Evolutionary conservation across 345 rosid species (phyloP).

Genomic region (Hirschfeldia incana): DNA sequence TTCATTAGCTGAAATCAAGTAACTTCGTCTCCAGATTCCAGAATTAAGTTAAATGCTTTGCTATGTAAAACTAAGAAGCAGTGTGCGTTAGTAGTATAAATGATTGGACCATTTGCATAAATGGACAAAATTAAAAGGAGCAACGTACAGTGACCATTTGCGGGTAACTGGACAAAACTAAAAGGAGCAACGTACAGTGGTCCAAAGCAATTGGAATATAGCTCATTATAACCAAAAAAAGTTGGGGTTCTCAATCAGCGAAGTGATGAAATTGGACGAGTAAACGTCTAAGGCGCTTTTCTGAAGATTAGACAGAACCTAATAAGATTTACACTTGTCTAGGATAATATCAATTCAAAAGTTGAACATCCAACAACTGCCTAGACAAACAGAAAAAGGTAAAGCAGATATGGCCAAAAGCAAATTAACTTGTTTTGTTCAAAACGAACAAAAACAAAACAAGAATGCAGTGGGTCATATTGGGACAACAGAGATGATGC

Average conservation of each 20-base stretch:
- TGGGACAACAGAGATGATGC: slow-evolving; percentile 21
- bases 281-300: slow-evolving; percentile 37
- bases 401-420: slow-evolving; percentile 29
- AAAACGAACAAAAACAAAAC: slow-evolving; percentile 18
- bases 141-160: not conserved
- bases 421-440: slow-evolving; percentile 24
- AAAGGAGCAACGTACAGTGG: not conserved
- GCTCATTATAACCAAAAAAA: not conserved
- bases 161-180: not conserved
- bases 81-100: not conserved
- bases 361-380: slow-evolving; percentile 29
- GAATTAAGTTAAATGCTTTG: not conserved
- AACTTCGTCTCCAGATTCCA: slow-evolving; percentile 1
- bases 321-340: slow-evolving; percentile 28
- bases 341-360: slow-evolving; percentile 34
- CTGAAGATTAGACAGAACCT: slow-evolving; percentile 29
- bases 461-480: slow-evolving; percentile 23
- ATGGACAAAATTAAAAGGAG: not conserved
- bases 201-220: not conserved
- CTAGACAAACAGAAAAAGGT: slow-evolving; percentile 23
- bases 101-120: not conserved
- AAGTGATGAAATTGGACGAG: slow-evolving; percentile 43
- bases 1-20: not conserved
- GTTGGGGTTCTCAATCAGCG: slow-evolving; percentile 46
- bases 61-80: slow-evolving; percentile 8